A percentile compares a stretch with the other conserved stretches of the same genome.
phyloP scores from a whole-genome alignment of 257 asterid species.

The Dorcoceras hygrometricum region DNA sequence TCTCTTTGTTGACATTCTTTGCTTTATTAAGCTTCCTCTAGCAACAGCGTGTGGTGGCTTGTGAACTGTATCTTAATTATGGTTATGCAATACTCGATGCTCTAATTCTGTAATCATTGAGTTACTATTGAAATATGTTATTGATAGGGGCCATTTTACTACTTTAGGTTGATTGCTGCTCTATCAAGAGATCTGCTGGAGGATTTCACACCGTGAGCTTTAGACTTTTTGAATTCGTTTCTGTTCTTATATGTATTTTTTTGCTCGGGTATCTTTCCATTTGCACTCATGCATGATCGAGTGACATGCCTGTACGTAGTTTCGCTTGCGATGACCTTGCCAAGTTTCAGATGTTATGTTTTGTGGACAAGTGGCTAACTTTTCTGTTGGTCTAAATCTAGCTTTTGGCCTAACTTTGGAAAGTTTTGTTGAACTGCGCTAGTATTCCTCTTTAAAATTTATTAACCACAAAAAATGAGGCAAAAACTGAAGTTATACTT shows the following conservation, averaged over 20 bases:
- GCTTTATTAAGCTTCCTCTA: slow-evolving; percentile 1
- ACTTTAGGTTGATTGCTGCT: slow-evolving; percentile 77
- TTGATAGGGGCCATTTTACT: slow-evolving; percentile 5
- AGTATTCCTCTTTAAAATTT: too few species aligned
- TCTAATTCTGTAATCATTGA: slow-evolving; percentile 9
- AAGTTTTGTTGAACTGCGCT: too few species aligned
- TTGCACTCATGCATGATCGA: not conserved
- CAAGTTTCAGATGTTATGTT: not conserved
- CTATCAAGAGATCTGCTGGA: slow-evolving; percentile 81
- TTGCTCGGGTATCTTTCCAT: slow-evolving; percentile 9
- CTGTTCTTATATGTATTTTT: not conserved
- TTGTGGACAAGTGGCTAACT: not conserved
- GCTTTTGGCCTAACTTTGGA: not conserved
- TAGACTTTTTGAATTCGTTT: slow-evolving; percentile 23
- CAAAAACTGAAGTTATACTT: not conserved
- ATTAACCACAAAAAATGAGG: not conserved
- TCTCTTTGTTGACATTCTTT: not conserved
- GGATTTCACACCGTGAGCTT: slow-evolving; percentile 79
- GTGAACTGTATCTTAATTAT: slow-evolving; percentile 6
- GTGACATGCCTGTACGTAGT: not conserved
- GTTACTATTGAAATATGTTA: slow-evolving; percentile 13
- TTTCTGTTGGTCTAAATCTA: too few species aligned
- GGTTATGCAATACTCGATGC: not conserved
- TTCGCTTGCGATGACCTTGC: not conserved
- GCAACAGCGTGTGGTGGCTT: slow-evolving; percentile 5